Evolutionary conservation across 192 early-diverging fungal genomes (phyloP).

Genomic region (Diversispora eburnea): DNA sequence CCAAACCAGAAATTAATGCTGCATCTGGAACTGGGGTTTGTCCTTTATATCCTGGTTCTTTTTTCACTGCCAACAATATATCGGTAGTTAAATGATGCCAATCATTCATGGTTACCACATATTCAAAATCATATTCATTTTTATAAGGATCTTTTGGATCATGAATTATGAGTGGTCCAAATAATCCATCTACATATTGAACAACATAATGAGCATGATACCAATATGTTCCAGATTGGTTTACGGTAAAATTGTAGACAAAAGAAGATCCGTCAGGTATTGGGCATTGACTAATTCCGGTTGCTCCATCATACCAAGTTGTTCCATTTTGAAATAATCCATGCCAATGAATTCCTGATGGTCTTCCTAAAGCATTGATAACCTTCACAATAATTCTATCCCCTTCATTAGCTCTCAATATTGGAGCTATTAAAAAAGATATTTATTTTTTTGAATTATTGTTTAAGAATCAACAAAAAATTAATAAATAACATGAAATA

Average conservation of each 20-base stretch:
- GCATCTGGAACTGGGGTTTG: constrained; percentile 55
- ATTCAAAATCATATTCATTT: constrained; percentile 63
- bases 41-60: background rate
- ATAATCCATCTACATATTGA: constrained; percentile 82
- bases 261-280: background rate
- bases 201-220: constrained; percentile 62
- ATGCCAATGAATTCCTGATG: constrained; percentile 40
- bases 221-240: constrained; percentile 47
- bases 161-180: constrained; percentile 67
- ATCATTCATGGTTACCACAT: constrained; percentile 61
- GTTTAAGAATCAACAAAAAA: too few species aligned
- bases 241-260: background rate
- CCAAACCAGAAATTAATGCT: constrained; percentile 62
- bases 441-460: too few species aligned
- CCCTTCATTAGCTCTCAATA: background rate
- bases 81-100: constrained; percentile 19
- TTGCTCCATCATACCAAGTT: constrained; percentile 30
- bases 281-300: constrained; percentile 24
- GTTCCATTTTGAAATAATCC: constrained; percentile 41
- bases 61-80: background rate
- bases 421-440: background rate
- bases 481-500: too few species aligned
- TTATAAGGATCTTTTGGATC: constrained; percentile 52
- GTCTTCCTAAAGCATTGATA: background rate
- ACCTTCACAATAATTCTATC: background rate